Conservation (phyloP, 805 yeast species). For the Ogataea glucozyma region DNA sequence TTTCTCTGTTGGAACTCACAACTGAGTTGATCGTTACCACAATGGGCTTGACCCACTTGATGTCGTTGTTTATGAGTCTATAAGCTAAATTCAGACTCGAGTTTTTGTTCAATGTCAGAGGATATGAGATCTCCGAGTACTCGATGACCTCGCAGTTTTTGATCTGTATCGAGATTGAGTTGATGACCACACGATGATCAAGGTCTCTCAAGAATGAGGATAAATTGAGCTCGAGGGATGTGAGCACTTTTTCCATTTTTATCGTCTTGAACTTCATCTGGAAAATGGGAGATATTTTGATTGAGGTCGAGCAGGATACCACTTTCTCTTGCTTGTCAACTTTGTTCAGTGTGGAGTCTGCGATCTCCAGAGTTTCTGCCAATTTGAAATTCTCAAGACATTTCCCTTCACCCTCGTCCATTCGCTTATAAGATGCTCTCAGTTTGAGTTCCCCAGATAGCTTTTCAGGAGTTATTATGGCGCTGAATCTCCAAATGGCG, state of each 20-base stretch:
- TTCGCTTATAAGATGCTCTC: slow-evolving; percentile 20
- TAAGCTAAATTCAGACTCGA: slow-evolving; percentile 29
- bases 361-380: slow-evolving; percentile 15
- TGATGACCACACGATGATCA: slow-evolving; percentile 13
- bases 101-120: slow-evolving; percentile 30
- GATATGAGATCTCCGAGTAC: slow-evolving; percentile 27
- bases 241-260: slow-evolving; percentile 29
- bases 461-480: slow-evolving; percentile 24
- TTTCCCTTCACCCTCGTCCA: slow-evolving; percentile 1
- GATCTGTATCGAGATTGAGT: slow-evolving; percentile 21
- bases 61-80: slow-evolving; percentile 29
- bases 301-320: slow-evolving; percentile 10
- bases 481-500: slow-evolving; percentile 21
- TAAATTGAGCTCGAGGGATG: slow-evolving; percentile 28
- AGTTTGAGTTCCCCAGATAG: slow-evolving; percentile 18
- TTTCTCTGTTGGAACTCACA: slow-evolving; percentile 20
- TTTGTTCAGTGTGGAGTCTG: slow-evolving; percentile 9
- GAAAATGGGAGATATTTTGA: slow-evolving; percentile 29
- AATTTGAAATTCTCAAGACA: slow-evolving; percentile 13
- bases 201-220: slow-evolving; percentile 21
- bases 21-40: slow-evolving; percentile 25
- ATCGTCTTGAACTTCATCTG: slow-evolving; percentile 32
- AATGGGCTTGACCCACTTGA: slow-evolving; percentile 29
- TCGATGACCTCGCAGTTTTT: slow-evolving; percentile 28
- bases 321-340: slow-evolving; percentile 9